Conservation (phyloP, 2,329 filamentous ascomycete species). For the Nigrospora oryzae region DNA sequence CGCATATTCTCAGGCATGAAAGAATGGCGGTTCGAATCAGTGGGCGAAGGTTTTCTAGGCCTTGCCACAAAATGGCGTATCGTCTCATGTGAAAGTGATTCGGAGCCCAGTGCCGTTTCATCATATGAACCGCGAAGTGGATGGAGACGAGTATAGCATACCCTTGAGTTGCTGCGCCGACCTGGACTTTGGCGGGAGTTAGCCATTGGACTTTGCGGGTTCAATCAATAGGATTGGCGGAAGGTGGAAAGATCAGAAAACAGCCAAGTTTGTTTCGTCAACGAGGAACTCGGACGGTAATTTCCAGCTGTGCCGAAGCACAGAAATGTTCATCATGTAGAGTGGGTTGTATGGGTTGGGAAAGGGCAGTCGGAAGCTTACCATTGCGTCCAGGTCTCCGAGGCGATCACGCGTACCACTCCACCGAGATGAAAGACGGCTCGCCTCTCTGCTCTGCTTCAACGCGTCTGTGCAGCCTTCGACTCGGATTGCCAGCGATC, state of each 20-base stretch:
- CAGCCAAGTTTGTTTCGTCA: conserved; percentile 81
- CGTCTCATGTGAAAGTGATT: conserved; percentile 62
- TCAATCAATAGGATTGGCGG: background rate
- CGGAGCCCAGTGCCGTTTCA: conserved; percentile 98
- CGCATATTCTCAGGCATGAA: too few relatives aligned
- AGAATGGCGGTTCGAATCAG: conserved; percentile 47
- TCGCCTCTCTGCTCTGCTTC: too few relatives aligned
- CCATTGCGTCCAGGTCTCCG: conserved; percentile 10
- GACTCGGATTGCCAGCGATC: background rate
- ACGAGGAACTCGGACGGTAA: conserved; percentile 80
- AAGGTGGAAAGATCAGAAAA: conserved; percentile 50
- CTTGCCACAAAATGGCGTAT: conserved; percentile 88
- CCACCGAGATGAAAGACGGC: too few relatives aligned
- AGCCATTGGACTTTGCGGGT: background rate
- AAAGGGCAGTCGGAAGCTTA: conserved; percentile 15
- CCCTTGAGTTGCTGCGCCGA: conserved; percentile 5
- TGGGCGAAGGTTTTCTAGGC: conserved; percentile 99
- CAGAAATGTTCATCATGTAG: conserved; percentile 60
- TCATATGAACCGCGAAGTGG: conserved; percentile 42
- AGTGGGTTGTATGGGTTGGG: background rate
- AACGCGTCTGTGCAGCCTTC: too few relatives aligned
- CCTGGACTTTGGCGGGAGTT: conserved; percentile 8
- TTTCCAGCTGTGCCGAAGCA: conserved; percentile 76
- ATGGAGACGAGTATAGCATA: conserved; percentile 18
- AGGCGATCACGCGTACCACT: background rate